Conservation (phyloP, 192 early-diverging fungal genomes). For the Rhizoclosmatium globosum region DNA sequence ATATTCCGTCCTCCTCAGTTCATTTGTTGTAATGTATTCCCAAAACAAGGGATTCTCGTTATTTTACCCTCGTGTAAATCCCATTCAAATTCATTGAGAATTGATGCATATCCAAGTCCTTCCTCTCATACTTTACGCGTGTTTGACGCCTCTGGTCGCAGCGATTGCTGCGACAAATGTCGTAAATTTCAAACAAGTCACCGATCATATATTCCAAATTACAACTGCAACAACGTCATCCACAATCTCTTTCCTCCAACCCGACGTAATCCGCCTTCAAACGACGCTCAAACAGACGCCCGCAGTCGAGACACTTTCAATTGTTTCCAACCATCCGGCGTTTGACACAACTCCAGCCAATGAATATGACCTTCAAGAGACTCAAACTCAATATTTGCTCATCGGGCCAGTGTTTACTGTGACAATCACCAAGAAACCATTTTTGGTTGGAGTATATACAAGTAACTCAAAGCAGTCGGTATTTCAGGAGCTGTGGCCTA, state of each 20-base stretch:
- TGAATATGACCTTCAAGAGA: neutral
- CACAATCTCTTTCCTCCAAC: neutral
- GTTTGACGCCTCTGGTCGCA: neutral
- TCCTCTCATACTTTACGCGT: too few species aligned
- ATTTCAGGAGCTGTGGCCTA: slow-evolving; percentile 1
- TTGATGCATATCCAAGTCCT: too few species aligned
- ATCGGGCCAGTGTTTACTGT: neutral
- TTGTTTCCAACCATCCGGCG: neutral
- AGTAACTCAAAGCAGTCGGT: neutral
- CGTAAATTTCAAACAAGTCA: neutral
- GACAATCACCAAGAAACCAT: neutral
- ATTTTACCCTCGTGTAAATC: neutral
- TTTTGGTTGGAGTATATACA: neutral
- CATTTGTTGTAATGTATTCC: too few species aligned
- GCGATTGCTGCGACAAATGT: neutral
- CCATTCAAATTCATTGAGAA: neutral
- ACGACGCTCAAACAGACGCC: neutral
- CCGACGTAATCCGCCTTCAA: neutral
- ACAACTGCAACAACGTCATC: neutral
- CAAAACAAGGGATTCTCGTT: too few species aligned
- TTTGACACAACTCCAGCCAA: neutral
- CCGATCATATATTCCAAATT: neutral
- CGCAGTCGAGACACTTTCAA: neutral
- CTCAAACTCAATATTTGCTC: neutral
- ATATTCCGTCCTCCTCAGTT: too few species aligned